Percentiles rank a stretch among this genome's conserved stretches.
phyloP scores from a whole-genome alignment of 257 asterid genomes.

The Nicotiana obtusifolia region DNA sequence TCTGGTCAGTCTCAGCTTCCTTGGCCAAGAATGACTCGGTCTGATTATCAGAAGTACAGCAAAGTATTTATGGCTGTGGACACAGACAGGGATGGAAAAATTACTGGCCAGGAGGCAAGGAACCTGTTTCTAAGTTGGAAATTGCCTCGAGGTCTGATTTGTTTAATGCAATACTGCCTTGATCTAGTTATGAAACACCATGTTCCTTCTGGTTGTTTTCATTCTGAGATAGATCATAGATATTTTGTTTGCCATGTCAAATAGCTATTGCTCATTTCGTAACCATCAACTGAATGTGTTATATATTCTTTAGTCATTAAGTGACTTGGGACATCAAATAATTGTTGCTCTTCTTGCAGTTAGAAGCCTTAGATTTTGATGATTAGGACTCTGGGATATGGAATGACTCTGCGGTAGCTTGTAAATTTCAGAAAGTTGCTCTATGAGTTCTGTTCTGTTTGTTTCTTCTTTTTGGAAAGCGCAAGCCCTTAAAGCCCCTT shows the following conservation, averaged over 20 bases:
- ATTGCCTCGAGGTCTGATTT: constrained; percentile 68
- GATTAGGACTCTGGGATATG: background rate
- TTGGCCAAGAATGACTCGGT: constrained; percentile 84
- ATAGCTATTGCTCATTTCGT: background rate
- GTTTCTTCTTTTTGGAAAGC: background rate
- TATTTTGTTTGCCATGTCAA: constrained; percentile 53
- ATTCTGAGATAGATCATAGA: constrained; percentile 46
- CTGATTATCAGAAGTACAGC: constrained; percentile 81
- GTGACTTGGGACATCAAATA: background rate
- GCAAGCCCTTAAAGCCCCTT: background rate
- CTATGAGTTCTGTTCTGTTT: background rate
- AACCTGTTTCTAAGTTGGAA: constrained; percentile 93
- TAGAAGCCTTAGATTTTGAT: background rate
- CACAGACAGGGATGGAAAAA: constrained; percentile 90
- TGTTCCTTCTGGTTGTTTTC: background rate
- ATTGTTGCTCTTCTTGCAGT: background rate
- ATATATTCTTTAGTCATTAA: background rate
- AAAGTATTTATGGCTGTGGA: constrained; percentile 91
- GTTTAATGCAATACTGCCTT: background rate
- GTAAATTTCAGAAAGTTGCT: background rate
- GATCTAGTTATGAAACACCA: background rate
- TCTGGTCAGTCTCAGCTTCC: constrained; percentile 53
- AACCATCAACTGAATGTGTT: background rate
- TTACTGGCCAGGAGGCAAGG: constrained; percentile 90
- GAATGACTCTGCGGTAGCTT: background rate